phyloP scores from a whole-genome alignment of 345 rosid species.

The Noccaea caerulescens region DNA sequence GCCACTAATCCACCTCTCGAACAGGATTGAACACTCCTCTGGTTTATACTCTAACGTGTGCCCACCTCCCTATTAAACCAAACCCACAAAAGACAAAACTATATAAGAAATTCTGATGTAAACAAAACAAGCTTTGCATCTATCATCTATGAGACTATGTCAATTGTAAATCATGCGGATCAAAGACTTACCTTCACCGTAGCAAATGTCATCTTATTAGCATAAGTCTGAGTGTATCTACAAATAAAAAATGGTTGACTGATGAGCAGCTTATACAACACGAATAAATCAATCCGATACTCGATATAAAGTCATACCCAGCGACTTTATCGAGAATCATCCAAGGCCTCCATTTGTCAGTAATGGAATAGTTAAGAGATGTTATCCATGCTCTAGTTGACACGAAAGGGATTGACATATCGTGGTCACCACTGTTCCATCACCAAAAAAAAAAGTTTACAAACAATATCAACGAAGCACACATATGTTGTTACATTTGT shows the following conservation, averaged over 20 bases:
- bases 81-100: neutral
- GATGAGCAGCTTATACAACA: neutral
- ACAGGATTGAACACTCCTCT: constrained; percentile 52
- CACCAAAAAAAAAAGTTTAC: neutral
- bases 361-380: constrained; percentile 54
- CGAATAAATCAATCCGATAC: neutral
- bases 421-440: constrained; percentile 61
- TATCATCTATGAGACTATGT: neutral
- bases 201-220: constrained; percentile 68
- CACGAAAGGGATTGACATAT: constrained; percentile 49
- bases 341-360: constrained; percentile 67
- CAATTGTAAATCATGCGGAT: neutral
- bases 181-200: constrained; percentile 57
- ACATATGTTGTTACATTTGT: neutral
- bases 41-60: constrained; percentile 59
- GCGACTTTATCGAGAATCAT: constrained; percentile 51
- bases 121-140: neutral
- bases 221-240: constrained; percentile 62
- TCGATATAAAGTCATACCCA: constrained; percentile 13
- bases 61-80: constrained; percentile 59
- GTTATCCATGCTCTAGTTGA: constrained; percentile 67
- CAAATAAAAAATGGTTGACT: neutral
- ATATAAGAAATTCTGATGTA: neutral
- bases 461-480: neutral
- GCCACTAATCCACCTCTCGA: constrained; percentile 41